Conservation (phyloP, 352 stramenopile species). For the Globisporangium yorkense region DNA sequence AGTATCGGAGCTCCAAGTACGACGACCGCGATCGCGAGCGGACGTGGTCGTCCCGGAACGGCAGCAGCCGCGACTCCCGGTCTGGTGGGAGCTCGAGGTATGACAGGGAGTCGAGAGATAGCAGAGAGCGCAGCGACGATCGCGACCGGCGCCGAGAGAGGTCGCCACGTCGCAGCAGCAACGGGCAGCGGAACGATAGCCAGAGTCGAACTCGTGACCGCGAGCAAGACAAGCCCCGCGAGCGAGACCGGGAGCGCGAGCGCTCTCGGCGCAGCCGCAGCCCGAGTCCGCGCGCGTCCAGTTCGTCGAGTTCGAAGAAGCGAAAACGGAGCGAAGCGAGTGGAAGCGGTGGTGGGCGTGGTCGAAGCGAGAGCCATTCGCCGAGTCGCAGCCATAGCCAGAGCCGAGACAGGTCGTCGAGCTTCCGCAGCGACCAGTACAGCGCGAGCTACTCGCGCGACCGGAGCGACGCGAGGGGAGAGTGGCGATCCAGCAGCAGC, state of each 20-base stretch:
- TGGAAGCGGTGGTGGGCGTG: not conserved
- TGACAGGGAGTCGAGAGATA: slow-evolving; percentile 5
- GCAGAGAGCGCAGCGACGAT: slow-evolving; percentile 7
- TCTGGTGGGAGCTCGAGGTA: slow-evolving; percentile 6
- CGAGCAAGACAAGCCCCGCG: slow-evolving; percentile 9
- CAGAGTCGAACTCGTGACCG: slow-evolving; percentile 24
- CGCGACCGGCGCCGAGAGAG: slow-evolving; percentile 12
- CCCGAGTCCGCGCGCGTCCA: slow-evolving; percentile 22
- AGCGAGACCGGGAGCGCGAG: slow-evolving; percentile 22
- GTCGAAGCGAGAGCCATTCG: slow-evolving; percentile 28
- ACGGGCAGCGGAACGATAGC: not conserved
- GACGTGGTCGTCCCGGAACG: slow-evolving; percentile 7
- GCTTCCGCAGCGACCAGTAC: slow-evolving; percentile 2
- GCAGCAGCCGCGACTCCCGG: slow-evolving; percentile 6
- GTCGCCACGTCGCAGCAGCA: slow-evolving; percentile 7
- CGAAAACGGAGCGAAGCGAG: slow-evolving; percentile 32
- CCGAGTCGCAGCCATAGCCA: slow-evolving; percentile 39
- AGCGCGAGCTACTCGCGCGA: slow-evolving; percentile 12
- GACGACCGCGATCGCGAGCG: slow-evolving; percentile 19
- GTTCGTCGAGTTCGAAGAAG: slow-evolving; percentile 28
- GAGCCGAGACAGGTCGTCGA: slow-evolving; percentile 22
- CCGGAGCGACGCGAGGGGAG: slow-evolving; percentile 3
- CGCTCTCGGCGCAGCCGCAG: slow-evolving; percentile 30
- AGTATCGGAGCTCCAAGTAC: slow-evolving; percentile 14
- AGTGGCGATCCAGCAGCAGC: not conserved